phyloP scores from a whole-genome alignment of 345 rosid species.

The Dipteronia dyeriana region DNA sequence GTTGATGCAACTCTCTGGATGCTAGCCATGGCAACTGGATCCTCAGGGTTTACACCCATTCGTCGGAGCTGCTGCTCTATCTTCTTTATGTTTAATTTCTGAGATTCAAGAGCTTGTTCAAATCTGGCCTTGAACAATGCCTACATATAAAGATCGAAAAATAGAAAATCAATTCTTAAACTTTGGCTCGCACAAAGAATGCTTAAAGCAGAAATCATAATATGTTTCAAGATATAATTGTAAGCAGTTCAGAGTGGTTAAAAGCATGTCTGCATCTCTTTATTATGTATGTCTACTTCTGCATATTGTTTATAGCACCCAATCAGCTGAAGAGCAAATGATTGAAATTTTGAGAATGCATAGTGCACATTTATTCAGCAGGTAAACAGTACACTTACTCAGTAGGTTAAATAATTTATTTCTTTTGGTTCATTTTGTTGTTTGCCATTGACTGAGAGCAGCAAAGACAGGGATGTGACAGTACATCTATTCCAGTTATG shows the following conservation, averaged over 20 bases:
- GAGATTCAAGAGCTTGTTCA: conserved; percentile 99
- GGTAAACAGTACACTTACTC: not conserved
- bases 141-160: conserved; percentile 42
- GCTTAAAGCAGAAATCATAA: not conserved
- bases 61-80: conserved; percentile 84
- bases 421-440: not conserved
- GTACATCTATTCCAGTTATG: not conserved
- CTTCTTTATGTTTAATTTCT: conserved; percentile 94
- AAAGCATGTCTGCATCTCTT: not conserved
- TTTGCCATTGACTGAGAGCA: not conserved
- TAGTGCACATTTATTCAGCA: not conserved
- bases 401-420: not conserved
- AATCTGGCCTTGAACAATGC: conserved; percentile 96
- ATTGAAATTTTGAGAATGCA: not conserved
- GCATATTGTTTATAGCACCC: not conserved
- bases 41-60: conserved; percentile 94
- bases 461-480: not conserved
- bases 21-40: conserved; percentile 98
- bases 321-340: not conserved
- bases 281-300: not conserved
- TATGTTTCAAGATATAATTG: not conserved
- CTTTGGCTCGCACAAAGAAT: not conserved
- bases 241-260: not conserved
- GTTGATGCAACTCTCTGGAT: conserved; percentile 98
- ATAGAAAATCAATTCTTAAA: conserved; percentile 13